Evolutionary conservation across 2,329 filamentous ascomycete genomes (phyloP), one percentile per base, ranked within the genome.

Genomic region (Diaporthe sp.): DNA sequence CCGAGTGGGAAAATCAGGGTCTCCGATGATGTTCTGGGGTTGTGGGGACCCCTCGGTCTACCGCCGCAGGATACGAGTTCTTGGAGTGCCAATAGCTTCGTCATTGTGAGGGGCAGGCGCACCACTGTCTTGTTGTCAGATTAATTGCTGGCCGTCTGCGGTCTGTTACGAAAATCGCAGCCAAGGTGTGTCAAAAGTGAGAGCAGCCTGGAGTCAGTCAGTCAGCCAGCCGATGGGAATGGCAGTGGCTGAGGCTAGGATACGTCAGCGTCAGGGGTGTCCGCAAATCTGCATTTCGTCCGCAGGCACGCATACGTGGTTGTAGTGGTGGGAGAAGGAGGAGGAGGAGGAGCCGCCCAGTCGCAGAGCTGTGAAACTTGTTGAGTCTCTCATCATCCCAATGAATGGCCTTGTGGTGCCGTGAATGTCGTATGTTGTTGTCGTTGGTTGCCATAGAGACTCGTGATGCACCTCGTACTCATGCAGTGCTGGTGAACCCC

Each of bases 1-100:
- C 25, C 55, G 42, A 61, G 57, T 38, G 13, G 45, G 30, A 67
- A 67, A 61, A 52, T 40, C 55, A 71, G 69, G 69, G 69, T 71
- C 55, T 52, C 33, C 42, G 33, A 47, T 30, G 15, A 19, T 54
- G 69, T 61, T 50, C 30, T 25, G 33, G 42, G 66, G 54, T 42
- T 52, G 55, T 58, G 52, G 69, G 52, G 52, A 17, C 45, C 25
- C 50, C 35, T 45, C 52, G 25, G 28, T 25, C 22, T 58, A 54
- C 42, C 30, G 54, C 38, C n/a, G 47, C 68, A 25, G 66, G 40
- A 58, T 25, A 60, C 42, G 61, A 54, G 45, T 52, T 17, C n/a
- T 52, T 28, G 33, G n/a, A 15, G 4, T 6, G 4, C 47, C 47
- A 38, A 50, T 38, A 33, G 17, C 28, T 60, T 60, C 10, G 55